Conservation (phyloP, 371 early-diverging fungal species). For the Mortierella sp. region DNA sequence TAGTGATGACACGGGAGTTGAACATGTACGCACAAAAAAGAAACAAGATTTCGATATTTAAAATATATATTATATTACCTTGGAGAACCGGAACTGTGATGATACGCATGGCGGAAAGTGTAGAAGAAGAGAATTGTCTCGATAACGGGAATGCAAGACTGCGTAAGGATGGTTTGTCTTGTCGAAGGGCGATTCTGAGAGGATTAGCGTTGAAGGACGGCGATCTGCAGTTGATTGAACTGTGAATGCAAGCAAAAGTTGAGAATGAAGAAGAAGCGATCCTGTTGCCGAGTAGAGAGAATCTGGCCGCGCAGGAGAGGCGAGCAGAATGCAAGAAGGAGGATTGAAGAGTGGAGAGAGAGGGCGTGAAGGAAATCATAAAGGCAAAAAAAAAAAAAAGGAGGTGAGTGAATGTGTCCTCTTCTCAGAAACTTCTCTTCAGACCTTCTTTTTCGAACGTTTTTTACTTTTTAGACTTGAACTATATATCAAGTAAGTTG, state of each 20-base stretch:
- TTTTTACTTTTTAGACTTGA: not conserved
- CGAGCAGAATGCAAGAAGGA: not conserved
- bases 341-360: not conserved
- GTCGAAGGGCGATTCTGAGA: not conserved
- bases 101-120: slow-evolving; percentile 61
- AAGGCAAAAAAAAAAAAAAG: not conserved
- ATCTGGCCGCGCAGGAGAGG: not conserved
- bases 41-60: too few species aligned
- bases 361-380: not conserved
- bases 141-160: too few species aligned
- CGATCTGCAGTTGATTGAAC: not conserved
- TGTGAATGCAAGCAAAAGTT: not conserved
- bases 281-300: not conserved
- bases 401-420: not conserved
- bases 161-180: not conserved
- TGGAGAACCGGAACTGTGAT: slow-evolving; percentile 63
- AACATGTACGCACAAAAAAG: too few species aligned
- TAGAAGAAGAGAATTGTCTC: slow-evolving; percentile 20
- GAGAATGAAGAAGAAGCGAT: not conserved
- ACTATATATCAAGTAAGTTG: not conserved
- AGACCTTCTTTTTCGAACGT: slow-evolving; percentile 2
- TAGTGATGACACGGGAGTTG: too few species aligned
- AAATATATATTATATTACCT: slow-evolving; percentile 22
- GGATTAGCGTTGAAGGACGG: not conserved
- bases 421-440: not conserved